These are phyloP conservation scores for Russula olivacea DNA, from an alignment of 768 basidiomycete species.

Conservation along the genomic window DNA sequence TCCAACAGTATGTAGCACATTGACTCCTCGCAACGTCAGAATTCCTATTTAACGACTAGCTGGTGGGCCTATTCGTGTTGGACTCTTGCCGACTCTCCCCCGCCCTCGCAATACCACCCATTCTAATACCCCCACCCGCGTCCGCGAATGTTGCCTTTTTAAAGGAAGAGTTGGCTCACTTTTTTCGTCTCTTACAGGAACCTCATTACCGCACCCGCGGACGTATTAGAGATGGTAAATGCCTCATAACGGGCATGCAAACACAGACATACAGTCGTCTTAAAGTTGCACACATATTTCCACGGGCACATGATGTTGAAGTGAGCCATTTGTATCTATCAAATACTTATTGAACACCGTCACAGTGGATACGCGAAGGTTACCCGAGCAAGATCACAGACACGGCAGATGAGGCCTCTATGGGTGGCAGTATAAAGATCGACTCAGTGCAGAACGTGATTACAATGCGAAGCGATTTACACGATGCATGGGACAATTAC, in stretches of 20 bases:
- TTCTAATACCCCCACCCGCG: background rate
- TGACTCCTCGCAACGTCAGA: too few species aligned
- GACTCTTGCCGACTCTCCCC: background rate
- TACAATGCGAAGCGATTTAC: background rate
- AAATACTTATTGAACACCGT: background rate
- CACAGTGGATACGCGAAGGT: conserved; percentile 6
- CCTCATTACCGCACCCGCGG: background rate
- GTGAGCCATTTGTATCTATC: background rate
- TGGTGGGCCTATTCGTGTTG: background rate
- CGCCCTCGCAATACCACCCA: background rate
- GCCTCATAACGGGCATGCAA: conserved; percentile 1
- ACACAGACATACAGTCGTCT: conserved; percentile 3
- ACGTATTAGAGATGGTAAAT: background rate
- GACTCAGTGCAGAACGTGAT: conserved; percentile 2
- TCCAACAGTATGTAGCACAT: background rate
- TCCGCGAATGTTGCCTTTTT: background rate
- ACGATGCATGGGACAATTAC: conserved; percentile 7
- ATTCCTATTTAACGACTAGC: background rate
- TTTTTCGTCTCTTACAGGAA: background rate
- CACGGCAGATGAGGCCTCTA: background rate
- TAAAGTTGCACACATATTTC: conserved; percentile 9
- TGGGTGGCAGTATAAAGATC: background rate
- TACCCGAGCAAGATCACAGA: conserved; percentile 1
- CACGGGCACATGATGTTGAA: background rate
- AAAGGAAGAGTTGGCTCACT: background rate